Evolutionary conservation across 2,329 filamentous ascomycete genomes (phyloP).

Genomic region (Colletotrichum endophyticum): DNA sequence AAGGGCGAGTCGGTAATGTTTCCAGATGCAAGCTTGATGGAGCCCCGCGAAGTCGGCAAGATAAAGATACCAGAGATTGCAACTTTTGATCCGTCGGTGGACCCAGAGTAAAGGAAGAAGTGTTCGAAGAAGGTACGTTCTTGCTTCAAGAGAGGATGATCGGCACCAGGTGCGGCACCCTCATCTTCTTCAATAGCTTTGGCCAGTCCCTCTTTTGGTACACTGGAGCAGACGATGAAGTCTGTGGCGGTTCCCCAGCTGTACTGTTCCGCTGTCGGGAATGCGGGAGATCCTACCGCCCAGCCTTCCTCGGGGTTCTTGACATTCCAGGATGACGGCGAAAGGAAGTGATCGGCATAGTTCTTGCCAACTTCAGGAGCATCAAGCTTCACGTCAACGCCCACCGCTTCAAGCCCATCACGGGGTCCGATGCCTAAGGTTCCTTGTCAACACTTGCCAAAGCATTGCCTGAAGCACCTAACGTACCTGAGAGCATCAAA

Average conservation of each 20-base stretch:
- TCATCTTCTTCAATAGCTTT: slow-evolving; percentile 38
- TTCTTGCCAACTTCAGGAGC: slow-evolving; percentile 55
- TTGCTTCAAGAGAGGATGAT: slow-evolving; percentile 35
- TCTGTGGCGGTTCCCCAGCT: slow-evolving; percentile 31
- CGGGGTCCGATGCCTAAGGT: slow-evolving; percentile 48
- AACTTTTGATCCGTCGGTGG: slow-evolving; percentile 19
- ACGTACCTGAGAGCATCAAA: slow-evolving; percentile 47
- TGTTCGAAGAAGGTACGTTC: slow-evolving; percentile 28
- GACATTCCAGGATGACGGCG: slow-evolving; percentile 33
- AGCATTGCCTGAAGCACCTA: rapidly evolving
- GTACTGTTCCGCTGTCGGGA: slow-evolving; percentile 29
- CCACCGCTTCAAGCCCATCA: slow-evolving; percentile 42
- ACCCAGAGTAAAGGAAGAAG: slow-evolving; percentile 39
- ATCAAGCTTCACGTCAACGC: slow-evolving; percentile 45
- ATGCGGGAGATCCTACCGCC: slow-evolving; percentile 30
- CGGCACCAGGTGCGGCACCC: slow-evolving; percentile 31
- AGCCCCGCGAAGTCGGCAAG: slow-evolving; percentile 30
- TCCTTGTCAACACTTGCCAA: background rate
- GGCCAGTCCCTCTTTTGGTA: slow-evolving; percentile 30
- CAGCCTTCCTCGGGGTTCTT: slow-evolving; percentile 32
- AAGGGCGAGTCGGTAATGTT: slow-evolving; percentile 22
- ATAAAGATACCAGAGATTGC: slow-evolving; percentile 23
- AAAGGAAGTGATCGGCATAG: slow-evolving; percentile 44
- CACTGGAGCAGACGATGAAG: slow-evolving; percentile 35
- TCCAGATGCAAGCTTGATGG: slow-evolving; percentile 24